Evolutionary conservation across 208 protist species (phyloP).

Genomic region (Leishmania martiniquensis): DNA sequence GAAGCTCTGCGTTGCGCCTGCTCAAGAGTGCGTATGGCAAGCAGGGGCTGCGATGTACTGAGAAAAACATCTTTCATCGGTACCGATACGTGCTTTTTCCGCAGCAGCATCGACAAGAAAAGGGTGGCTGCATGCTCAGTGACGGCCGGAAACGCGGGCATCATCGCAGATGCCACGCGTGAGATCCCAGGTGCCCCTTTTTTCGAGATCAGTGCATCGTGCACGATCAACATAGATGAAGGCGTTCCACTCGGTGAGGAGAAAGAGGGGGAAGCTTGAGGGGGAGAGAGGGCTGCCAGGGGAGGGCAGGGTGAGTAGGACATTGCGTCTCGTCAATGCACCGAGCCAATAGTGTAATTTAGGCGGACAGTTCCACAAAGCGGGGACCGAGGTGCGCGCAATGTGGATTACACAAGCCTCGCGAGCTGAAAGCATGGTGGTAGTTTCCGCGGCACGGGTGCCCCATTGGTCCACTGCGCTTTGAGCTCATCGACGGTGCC

Average conservation of each 20-base stretch:
- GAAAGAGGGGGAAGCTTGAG: neutral
- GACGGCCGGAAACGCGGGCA: neutral
- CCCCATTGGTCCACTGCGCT: neutral
- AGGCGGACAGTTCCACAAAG: neutral
- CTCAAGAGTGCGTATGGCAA: constrained; percentile 7
- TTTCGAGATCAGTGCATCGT: neutral
- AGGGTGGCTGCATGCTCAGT: constrained; percentile 7
- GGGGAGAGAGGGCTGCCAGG: neutral
- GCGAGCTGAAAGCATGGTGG: neutral
- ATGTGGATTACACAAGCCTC: neutral
- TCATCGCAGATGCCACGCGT: neutral
- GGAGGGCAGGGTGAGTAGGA: neutral
- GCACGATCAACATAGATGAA: neutral
- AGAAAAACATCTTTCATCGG: constrained; percentile 21
- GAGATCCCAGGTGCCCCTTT: neutral
- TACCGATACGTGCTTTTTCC: constrained; percentile 4
- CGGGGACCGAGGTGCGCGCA: neutral
- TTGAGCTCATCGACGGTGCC: neutral
- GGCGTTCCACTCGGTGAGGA: neutral
- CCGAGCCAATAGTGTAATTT: neutral
- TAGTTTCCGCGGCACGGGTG: neutral
- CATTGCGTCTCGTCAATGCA: neutral
- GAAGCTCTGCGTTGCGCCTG: neutral
- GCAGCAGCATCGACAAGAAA: constrained; percentile 25
- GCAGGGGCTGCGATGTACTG: constrained; percentile 4